Percentiles rank a stretch among this genome's conserved stretches.
These are phyloP conservation scores for Trametes villosa DNA, from an alignment of 768 basidiomycete genomes.

Conservation along the genomic window DNA sequence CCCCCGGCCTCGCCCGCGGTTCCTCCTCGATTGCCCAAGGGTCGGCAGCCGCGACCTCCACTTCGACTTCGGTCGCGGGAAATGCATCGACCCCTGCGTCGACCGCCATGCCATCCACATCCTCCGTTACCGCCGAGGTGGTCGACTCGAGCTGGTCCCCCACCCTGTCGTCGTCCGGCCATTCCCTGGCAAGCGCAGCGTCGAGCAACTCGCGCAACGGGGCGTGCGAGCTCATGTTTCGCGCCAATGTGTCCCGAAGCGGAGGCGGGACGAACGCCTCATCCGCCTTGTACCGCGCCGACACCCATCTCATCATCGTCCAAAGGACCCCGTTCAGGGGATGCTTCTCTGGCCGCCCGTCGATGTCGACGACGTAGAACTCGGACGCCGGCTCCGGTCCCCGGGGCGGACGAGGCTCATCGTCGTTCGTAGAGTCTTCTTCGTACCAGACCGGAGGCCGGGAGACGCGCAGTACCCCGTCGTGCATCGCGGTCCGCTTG, in stretches of 20 bases:
- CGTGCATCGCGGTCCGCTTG: not conserved
- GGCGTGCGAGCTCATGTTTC: not conserved
- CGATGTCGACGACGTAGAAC: not conserved
- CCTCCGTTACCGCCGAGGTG: too few species aligned
- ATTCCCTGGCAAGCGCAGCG: not conserved
- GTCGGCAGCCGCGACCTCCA: too few species aligned
- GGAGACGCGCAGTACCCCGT: not conserved
- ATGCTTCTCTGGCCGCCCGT: not conserved
- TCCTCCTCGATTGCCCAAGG: too few species aligned
- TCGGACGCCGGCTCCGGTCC: not conserved
- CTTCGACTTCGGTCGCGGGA: too few species aligned
- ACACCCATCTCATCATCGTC: not conserved
- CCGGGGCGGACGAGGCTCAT: not conserved
- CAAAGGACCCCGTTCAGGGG: not conserved
- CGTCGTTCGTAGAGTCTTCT: not conserved
- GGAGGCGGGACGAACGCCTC: not conserved
- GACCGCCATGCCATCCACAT: too few species aligned
- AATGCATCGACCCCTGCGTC: too few species aligned
- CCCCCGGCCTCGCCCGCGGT: too few species aligned
- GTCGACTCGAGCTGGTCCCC: slow-evolving; percentile 1
- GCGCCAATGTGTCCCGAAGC: not conserved
- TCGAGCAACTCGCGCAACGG: not conserved
- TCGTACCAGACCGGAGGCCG: not conserved
- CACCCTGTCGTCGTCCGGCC: not conserved
- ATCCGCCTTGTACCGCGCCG: not conserved